Base-by-base conservation (phyloP, 768 basidiomycete genomes). In the Nevesoporus exiguus region DNA sequence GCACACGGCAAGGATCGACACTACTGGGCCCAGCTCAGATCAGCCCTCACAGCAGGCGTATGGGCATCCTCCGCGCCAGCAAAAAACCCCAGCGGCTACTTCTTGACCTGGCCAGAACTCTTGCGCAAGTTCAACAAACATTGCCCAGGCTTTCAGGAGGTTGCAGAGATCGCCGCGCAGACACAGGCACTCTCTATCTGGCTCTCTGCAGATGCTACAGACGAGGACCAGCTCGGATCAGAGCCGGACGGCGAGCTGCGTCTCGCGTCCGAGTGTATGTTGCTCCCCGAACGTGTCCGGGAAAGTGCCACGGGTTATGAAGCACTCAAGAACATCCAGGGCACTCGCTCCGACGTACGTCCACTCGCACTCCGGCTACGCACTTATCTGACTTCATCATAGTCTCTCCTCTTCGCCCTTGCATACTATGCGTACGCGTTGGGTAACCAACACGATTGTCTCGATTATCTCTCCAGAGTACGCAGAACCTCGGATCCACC, bases 111-210 rank as follows among this genome's bases (percentile, higher is more conserved):
- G 92, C 76, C 83, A 2, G 87, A 90, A 63, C 80, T 93, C 13
- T 71, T 93, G 37, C 80, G 89, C 59, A 94, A 94, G 71, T 92
- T 90, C 74, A 85, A 88, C 67, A 94, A 94, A 59, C 92, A 94
- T 60, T 87, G 85, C 62, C 69, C 68, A 6, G 84, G 85, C 0
- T 83, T 77, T 60, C 61, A 68, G 56, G 83, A 85, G 53, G 74
- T 87, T 14, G 76, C 83, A 3, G 83, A 86, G 60, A 75, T 90
- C 55, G 87, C 85, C 17, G 80, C 77, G 0, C 82, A 86, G 61
- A 90, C 83, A 0, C 86, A 85, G 30, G 77, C 78, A 1, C 73
- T 92, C 29, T 79, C 82, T 6, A 64, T 88, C 30, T 74, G 87
- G 42, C 74, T 85, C 25, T 70, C 74, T 11, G 75, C 78, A 0